phyloP scores from a whole-genome alignment of 2,329 filamentous ascomycete species.

The Emergomyces pasteurianus region DNA sequence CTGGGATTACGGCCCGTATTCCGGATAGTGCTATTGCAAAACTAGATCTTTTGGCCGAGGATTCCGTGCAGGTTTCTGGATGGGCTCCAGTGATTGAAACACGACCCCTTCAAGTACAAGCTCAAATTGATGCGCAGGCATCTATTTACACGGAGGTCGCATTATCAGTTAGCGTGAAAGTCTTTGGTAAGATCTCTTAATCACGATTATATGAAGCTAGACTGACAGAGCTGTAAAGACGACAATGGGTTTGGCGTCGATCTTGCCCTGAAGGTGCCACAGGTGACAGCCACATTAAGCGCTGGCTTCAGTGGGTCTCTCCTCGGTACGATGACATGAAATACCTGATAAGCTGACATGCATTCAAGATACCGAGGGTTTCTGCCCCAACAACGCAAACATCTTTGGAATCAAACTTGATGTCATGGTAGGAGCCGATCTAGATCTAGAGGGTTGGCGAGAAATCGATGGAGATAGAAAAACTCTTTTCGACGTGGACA shows the following conservation, averaged over 20 bases:
- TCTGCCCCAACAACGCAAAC: not conserved
- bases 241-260: slow-evolving; percentile 6
- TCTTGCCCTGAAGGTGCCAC: slow-evolving; percentile 2
- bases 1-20: slow-evolving; percentile 2
- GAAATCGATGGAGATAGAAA: slow-evolving; percentile 5
- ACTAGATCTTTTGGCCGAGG: slow-evolving; percentile 2
- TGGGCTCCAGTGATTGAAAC: slow-evolving; percentile 5
- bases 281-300: slow-evolving; percentile 2
- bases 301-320: not conserved
- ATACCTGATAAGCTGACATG: not conserved
- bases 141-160: slow-evolving; percentile 4
- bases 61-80: slow-evolving; percentile 3
- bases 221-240: slow-evolving; percentile 1
- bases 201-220: too few species aligned
- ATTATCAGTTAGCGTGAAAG: slow-evolving; percentile 3
- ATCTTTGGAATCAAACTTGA: slow-evolving; percentile 4
- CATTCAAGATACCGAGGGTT: slow-evolving; percentile 1
- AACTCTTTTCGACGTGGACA: slow-evolving; percentile 2
- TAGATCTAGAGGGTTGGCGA: slow-evolving; percentile 1
- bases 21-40: slow-evolving; percentile 4
- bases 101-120: slow-evolving; percentile 1
- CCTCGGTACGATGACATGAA: not conserved
- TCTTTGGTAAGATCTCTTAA: slow-evolving; percentile 1
- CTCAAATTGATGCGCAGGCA: slow-evolving; percentile 4
- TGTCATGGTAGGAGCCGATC: slow-evolving; percentile 1